phyloP scores from a whole-genome alignment of 164 flowering plant species.

The Dillenia suffruticosa region DNA sequence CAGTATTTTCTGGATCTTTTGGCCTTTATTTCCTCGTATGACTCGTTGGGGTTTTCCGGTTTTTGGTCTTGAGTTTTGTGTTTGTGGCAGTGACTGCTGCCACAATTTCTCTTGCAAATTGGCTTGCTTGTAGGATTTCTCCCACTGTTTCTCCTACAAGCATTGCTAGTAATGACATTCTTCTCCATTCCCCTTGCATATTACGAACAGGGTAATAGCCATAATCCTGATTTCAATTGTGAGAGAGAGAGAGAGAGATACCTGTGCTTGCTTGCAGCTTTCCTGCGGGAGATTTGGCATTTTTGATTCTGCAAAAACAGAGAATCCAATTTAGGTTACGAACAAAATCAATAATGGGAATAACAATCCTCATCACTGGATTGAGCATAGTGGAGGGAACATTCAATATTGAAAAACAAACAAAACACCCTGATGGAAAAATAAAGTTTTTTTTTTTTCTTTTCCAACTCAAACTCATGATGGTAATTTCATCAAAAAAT shows the following conservation, averaged over 20 bases:
- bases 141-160: conserved; percentile 79
- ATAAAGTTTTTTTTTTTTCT: neutral
- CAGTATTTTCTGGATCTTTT: conserved; percentile 29
- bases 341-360: neutral
- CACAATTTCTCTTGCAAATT: conserved; percentile 64
- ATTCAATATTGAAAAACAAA: no score
- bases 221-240: no score
- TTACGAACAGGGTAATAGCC: neutral
- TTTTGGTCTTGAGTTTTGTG: conserved; percentile 29
- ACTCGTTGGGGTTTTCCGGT: conserved; percentile 72
- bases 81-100: conserved; percentile 40
- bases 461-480: no score
- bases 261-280: conserved; percentile 27
- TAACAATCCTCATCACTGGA: no score
- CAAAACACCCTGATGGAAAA: neutral
- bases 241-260: conserved; percentile 3
- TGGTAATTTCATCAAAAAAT: no score
- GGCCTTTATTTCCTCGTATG: conserved; percentile 32
- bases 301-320: conserved; percentile 36
- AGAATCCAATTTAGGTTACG: neutral
- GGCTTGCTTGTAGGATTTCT: conserved; percentile 80
- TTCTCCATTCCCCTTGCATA: conserved; percentile 73
- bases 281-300: conserved; percentile 38
- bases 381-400: no score
- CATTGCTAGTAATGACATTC: conserved; percentile 97